Conservation (phyloP, 2,329 filamentous ascomycete species). For the Pleoardoris graminearum region DNA sequence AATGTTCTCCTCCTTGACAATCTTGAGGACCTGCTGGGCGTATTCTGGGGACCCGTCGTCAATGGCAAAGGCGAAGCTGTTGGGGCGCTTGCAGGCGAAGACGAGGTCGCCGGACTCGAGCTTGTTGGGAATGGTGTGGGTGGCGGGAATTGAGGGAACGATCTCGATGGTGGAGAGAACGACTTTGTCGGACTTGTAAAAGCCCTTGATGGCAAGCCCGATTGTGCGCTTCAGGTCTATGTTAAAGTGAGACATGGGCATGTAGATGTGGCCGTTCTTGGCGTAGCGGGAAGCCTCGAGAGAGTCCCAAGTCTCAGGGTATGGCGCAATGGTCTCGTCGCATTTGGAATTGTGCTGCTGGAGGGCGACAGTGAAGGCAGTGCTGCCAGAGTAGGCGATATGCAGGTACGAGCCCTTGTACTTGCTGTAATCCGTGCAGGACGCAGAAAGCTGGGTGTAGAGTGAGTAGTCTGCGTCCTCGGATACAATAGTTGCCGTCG, state of each 20-base stretch:
- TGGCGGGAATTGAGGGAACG: conserved; percentile 57
- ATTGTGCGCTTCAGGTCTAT: conserved; percentile 61
- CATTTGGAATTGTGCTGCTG: conserved; percentile 69
- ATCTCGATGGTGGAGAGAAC: conserved; percentile 65
- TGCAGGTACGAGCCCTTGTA: conserved; percentile 65
- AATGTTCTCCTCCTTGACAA: conserved; percentile 64
- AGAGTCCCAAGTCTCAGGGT: conserved; percentile 69
- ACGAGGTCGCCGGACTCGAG: conserved; percentile 63
- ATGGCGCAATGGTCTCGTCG: conserved; percentile 59
- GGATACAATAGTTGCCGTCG: conserved; percentile 60
- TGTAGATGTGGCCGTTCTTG: conserved; percentile 62
- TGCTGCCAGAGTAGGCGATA: conserved; percentile 64
- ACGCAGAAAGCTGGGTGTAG: conserved; percentile 61
- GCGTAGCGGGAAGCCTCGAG: conserved; percentile 66
- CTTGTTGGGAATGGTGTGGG: conserved; percentile 61
- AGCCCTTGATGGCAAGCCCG: conserved; percentile 66
- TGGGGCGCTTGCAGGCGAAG: conserved; percentile 67
- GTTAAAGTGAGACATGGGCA: conserved; percentile 68
- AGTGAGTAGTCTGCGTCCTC: conserved; percentile 64
- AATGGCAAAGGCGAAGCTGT: conserved; percentile 73
- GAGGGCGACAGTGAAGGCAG: conserved; percentile 65
- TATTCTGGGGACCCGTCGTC: conserved; percentile 67
- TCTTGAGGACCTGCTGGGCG: conserved; percentile 63
- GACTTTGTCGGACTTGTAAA: conserved; percentile 57
- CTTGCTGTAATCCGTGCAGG: conserved; percentile 60